Evolutionary conservation across 2,329 filamentous ascomycete genomes (phyloP).

Genomic region (Aspergillus cejpii): DNA sequence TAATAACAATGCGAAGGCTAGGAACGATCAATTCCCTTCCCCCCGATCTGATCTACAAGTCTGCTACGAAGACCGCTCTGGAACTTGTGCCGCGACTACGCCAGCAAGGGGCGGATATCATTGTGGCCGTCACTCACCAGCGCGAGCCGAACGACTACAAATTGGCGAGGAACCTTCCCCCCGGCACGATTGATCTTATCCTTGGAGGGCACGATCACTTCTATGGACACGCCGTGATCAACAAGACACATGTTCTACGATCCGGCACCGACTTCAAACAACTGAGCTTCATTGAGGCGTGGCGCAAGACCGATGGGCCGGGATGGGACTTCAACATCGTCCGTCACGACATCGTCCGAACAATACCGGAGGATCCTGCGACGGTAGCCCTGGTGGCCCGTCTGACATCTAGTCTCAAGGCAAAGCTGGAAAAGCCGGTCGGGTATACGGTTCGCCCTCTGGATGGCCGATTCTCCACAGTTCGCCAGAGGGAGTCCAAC

Average conservation of each 20-base stretch:
- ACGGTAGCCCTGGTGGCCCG: constrained; percentile 59
- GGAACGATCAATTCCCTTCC: constrained; percentile 82
- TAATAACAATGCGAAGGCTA: constrained; percentile 44
- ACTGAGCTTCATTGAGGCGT: constrained; percentile 76
- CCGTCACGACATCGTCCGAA: constrained; percentile 64
- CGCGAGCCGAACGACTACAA: constrained; percentile 86
- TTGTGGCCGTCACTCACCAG: constrained; percentile 78
- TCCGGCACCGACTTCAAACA: constrained; percentile 91
- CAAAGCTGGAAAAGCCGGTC: constrained; percentile 72
- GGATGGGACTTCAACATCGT: constrained; percentile 75
- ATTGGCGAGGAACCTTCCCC: constrained; percentile 63
- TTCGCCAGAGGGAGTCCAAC: constrained; percentile 71
- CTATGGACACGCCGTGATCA: constrained; percentile 70
- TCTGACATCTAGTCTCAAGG: constrained; percentile 65
- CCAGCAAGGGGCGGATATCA: constrained; percentile 70
- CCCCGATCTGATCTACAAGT: constrained; percentile 73
- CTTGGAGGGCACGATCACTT: constrained; percentile 87
- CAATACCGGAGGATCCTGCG: constrained; percentile 57
- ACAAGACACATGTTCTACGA: constrained; percentile 74
- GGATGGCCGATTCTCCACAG: constrained; percentile 79
- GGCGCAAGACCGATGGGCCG: constrained; percentile 47
- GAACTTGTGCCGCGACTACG: constrained; percentile 68
- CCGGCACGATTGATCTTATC: constrained; percentile 73
- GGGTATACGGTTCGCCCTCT: constrained; percentile 77
- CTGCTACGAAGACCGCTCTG: constrained; percentile 66